Evolutionary conservation across 306 rosid species (phyloP), one percentile per base, ranked within the genome.

Genomic region (Luffa aegyptiaca): DNA sequence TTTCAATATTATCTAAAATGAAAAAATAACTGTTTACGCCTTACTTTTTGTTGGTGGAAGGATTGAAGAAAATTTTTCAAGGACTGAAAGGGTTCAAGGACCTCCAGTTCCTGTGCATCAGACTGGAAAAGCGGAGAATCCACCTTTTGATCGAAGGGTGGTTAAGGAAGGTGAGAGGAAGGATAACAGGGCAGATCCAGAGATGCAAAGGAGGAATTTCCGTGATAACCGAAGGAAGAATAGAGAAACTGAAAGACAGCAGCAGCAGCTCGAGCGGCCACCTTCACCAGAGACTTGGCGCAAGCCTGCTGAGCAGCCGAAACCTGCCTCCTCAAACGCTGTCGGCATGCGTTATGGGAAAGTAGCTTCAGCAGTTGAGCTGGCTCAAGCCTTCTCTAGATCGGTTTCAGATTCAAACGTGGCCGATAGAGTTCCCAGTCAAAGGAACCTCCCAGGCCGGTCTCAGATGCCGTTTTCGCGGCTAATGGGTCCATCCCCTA

Each of bases 221-320:
- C 93, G 86, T 65, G 97, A 90, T 80, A 83, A 80, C 52, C 48
- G 87, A 80, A 89, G 86, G 89, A 89, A 80, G 52, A 69, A 18
- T 9, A 84, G 89, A 82, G 99, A 89, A 65, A 58, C 82, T 18
- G 97, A 91, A 14, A 91, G 86, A 84, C 93, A 70, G 77, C 90
- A 66, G 66, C 90, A 45, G 39, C 81, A 58, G 78, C 68, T 80
- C 1, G 97, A 93, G 87, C 87, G 99, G 84, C 90, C 82, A n/a
- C 79, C 95, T 69, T 95, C 97, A 53, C 97, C 97, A 0, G 95
- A 94, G 86, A 91, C 97, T 36, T 94, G 98, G 98, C 97, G 97
- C 52, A 94, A 90, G 91, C 93, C 97, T 45, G 86, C 64, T 20
- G 99, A 91, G 85, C 89, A 81, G 87, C 90, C 87, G 31, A 89